Evolutionary conservation across 192 early-diverging fungal species (phyloP).

Genomic region (Coemansia sp.): DNA sequence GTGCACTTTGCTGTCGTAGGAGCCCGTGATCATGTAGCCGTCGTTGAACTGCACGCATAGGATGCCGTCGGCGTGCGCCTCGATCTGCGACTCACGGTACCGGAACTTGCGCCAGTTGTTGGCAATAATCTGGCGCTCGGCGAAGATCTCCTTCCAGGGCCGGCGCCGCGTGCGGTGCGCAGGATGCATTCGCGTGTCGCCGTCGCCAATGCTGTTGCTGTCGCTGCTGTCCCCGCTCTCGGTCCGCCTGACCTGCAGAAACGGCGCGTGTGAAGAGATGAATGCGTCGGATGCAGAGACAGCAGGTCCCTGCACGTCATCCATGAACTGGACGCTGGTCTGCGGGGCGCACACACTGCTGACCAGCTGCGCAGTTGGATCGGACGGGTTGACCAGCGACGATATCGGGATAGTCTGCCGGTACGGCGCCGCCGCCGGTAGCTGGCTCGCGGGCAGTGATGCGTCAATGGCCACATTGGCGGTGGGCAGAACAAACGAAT

Average conservation of each 20-base stretch:
- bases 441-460: background rate
- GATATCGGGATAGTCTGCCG: constrained; percentile 39
- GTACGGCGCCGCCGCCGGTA: constrained; percentile 1
- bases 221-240: constrained; percentile 30
- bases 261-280: background rate
- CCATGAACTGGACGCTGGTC: constrained; percentile 34
- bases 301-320: background rate
- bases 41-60: constrained; percentile 89
- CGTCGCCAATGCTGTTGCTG: constrained; percentile 24
- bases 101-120: constrained; percentile 90
- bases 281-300: background rate
- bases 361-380: constrained; percentile 30
- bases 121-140: constrained; percentile 85
- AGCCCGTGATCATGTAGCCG: constrained; percentile 77
- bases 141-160: constrained; percentile 94
- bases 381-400: constrained; percentile 35
- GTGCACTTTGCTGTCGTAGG: constrained; percentile 80
- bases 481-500: constrained; percentile 22
- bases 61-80: constrained; percentile 85
- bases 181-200: background rate
- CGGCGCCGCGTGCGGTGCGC: constrained; percentile 41
- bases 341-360: constrained; percentile 50
- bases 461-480: constrained; percentile 15
- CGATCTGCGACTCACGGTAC: constrained; percentile 59
- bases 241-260: background rate